Evolutionary conservation across 148 eudicot species (phyloP).

Genomic region (Fagopyrum tataricum): DNA sequence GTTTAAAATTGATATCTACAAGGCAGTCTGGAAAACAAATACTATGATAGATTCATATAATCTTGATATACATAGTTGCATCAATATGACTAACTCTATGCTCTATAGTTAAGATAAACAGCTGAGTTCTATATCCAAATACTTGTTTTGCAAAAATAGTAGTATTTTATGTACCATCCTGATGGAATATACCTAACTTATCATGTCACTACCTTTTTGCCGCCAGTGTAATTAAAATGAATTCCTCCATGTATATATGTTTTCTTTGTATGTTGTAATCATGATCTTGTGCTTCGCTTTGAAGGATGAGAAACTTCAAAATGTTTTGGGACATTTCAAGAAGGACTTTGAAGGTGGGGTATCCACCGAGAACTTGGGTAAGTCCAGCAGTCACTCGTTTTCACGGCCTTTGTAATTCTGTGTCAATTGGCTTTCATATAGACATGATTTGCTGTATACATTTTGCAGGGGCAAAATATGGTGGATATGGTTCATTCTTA

Average conservation of each 20-base stretch:
- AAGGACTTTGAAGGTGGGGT: constrained; percentile 97
- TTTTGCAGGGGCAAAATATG: constrained; percentile 81
- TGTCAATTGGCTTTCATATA: constrained; percentile 12
- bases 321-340: constrained; percentile 87
- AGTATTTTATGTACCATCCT: background rate
- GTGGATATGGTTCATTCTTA: constrained; percentile 92
- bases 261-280: background rate
- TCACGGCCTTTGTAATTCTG: constrained; percentile 11
- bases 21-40: background rate
- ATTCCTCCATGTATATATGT: background rate
- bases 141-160: background rate
- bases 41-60: background rate
- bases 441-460: constrained; percentile 26
- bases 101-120: background rate
- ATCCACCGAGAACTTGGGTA: constrained; percentile 95
- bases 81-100: background rate
- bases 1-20: background rate
- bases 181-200: background rate
- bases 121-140: background rate
- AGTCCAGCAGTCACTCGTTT: constrained; percentile 22
- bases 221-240: background rate
- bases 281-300: constrained; percentile 15
- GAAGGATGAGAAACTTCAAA: constrained; percentile 90
- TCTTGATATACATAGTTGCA: background rate
- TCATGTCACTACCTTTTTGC: background rate